Percentiles rank a stretch among this genome's conserved stretches.
These are phyloP conservation scores for Colletotrichum navitas DNA, from an alignment of 2,329 filamentous ascomycete genomes.

Conservation along the genomic window DNA sequence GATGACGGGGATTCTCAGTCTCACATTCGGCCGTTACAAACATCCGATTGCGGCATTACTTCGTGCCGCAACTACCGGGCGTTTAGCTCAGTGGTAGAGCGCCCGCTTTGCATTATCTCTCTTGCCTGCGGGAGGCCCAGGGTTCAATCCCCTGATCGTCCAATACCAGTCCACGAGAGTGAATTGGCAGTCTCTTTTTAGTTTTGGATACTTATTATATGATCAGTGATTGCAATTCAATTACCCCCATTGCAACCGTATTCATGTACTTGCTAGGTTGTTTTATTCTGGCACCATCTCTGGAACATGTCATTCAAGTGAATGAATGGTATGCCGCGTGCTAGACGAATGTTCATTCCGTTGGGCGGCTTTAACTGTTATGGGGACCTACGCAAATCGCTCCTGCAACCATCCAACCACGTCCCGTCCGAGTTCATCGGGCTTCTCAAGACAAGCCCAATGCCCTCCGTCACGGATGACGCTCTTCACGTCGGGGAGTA, in stretches of 20 bases:
- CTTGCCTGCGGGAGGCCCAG: slow-evolving; percentile 36
- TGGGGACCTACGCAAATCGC: slow-evolving; percentile 1
- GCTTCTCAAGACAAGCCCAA: slow-evolving; percentile 50
- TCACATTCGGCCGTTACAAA: not conserved
- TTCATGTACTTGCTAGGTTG: too few species aligned
- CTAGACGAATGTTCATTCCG: not conserved
- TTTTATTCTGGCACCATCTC: not conserved
- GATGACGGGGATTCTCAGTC: not conserved
- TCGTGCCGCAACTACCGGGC: not conserved
- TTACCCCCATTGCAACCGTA: too few species aligned
- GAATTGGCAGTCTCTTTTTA: not conserved
- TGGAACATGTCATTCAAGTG: not conserved
- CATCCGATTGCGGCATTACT: not conserved
- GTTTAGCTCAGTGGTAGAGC: slow-evolving; percentile 38
- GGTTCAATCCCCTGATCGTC: slow-evolving; percentile 40
- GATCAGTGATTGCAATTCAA: not conserved
- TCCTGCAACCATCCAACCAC: slow-evolving; percentile 43
- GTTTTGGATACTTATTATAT: not conserved
- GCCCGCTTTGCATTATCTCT: slow-evolving; percentile 31
- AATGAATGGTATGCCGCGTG: not conserved
- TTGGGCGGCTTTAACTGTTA: too few species aligned
- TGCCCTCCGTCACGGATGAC: slow-evolving; percentile 47
- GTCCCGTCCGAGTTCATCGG: slow-evolving; percentile 46
- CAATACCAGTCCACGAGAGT: not conserved
- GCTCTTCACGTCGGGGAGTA: slow-evolving; percentile 46